These are phyloP conservation scores for Geoglossum cookeanum DNA, from an alignment of 2,329 filamentous ascomycete species.

Conservation along the genomic window DNA sequence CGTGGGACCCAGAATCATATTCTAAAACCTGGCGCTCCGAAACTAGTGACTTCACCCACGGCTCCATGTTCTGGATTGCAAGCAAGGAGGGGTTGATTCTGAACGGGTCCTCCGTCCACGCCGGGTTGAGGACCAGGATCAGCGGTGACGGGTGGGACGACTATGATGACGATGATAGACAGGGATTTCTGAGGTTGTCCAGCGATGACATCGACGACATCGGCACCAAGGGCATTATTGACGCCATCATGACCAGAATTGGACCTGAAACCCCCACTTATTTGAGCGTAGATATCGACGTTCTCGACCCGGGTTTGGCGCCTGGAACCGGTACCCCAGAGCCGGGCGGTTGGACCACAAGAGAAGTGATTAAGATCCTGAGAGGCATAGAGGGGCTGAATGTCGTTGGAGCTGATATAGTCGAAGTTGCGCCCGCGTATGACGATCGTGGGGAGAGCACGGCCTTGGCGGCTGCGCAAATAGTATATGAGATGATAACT, in stretches of 20 bases:
- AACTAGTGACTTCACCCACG: slow-evolving; percentile 66
- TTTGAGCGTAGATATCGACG: slow-evolving; percentile 63
- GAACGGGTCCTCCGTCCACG: slow-evolving; percentile 60
- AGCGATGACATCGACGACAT: slow-evolving; percentile 77
- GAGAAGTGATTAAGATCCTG: slow-evolving; percentile 70
- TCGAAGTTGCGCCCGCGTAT: slow-evolving; percentile 75
- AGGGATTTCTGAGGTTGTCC: slow-evolving; percentile 65
- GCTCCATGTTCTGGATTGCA: slow-evolving; percentile 82
- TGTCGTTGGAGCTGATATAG: slow-evolving; percentile 73
- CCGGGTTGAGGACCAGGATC: slow-evolving; percentile 61
- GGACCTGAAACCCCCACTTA: slow-evolving; percentile 65
- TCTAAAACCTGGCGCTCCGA: slow-evolving; percentile 53
- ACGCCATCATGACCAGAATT: slow-evolving; percentile 49
- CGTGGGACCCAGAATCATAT: slow-evolving; percentile 69
- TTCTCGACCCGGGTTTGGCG: slow-evolving; percentile 52
- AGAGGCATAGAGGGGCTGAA: slow-evolving; percentile 68
- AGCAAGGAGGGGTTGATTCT: slow-evolving; percentile 60
- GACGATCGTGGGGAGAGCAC: slow-evolving; percentile 66
- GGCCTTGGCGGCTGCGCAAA: slow-evolving; percentile 63
- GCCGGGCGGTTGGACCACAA: slow-evolving; percentile 76
- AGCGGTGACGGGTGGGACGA: slow-evolving; percentile 38
- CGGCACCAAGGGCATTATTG: slow-evolving; percentile 50
- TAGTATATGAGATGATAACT: slow-evolving; percentile 71
- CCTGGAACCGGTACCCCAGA: slow-evolving; percentile 79
- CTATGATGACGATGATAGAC: slow-evolving; percentile 52